phyloP scores from a whole-genome alignment of 2,329 filamentous ascomycete species.

The Beauveria asiatica region DNA sequence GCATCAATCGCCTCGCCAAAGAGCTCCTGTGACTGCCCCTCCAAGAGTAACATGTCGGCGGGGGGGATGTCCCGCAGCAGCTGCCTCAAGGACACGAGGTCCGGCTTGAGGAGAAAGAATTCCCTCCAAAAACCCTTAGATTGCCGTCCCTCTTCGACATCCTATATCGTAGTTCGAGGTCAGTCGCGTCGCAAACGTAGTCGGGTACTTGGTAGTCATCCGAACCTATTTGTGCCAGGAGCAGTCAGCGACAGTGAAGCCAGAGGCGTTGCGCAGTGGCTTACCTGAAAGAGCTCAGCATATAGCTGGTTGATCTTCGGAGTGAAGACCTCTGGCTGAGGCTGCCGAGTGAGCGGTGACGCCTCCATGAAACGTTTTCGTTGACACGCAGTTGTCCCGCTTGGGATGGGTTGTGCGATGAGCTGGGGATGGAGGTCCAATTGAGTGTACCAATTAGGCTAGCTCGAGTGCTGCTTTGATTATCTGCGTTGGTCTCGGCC shows the following conservation, averaged over 20 bases:
- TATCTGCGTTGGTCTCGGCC: neutral
- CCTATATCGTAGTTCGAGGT: conserved; percentile 31
- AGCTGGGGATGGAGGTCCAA: neutral
- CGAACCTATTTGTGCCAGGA: conserved; percentile 1
- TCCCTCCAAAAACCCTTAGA: conserved; percentile 93
- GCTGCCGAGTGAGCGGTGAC: conserved; percentile 89
- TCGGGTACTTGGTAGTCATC: conserved; percentile 10
- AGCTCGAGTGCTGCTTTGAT: neutral
- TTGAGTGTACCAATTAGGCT: neutral
- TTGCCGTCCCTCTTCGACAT: conserved; percentile 58
- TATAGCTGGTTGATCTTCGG: conserved; percentile 92
- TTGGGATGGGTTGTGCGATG: neutral
- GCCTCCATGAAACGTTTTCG: conserved; percentile 56
- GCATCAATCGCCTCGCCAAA: conserved; percentile 65
- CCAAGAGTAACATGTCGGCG: conserved; percentile 66
- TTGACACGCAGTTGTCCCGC: conserved; percentile 1
- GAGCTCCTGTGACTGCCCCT: conserved; percentile 70
- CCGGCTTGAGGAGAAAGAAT: conserved; percentile 84
- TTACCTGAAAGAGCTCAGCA: conserved; percentile 69
- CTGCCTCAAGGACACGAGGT: conserved; percentile 57
- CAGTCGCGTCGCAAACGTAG: conserved; percentile 20
- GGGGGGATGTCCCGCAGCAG: conserved; percentile 64
- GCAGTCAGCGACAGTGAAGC: neutral
- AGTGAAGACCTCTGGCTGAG: conserved; percentile 81
- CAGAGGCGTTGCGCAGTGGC: conserved; percentile 12